These are phyloP conservation scores for Dysphania ambrosioides DNA, from an alignment of 148 eudicot species.

Conservation along the genomic window DNA sequence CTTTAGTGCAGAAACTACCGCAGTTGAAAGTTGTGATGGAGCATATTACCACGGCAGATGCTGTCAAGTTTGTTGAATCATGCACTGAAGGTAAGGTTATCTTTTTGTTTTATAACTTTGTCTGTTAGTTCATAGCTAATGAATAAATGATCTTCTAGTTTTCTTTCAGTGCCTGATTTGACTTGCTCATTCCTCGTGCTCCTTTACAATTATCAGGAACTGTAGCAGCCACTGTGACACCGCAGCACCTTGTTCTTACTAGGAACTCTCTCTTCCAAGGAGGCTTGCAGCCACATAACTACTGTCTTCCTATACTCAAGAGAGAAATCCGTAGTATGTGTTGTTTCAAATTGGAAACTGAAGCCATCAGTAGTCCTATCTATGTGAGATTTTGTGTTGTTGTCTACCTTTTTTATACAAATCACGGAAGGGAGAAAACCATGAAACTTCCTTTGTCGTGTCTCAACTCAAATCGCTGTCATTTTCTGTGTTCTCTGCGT, in stretches of 20 bases:
- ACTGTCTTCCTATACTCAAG: slow-evolving; percentile 92
- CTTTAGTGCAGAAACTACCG: slow-evolving; percentile 69
- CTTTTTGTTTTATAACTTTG: neutral
- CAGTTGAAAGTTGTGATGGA: slow-evolving; percentile 91
- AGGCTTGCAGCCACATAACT: slow-evolving; percentile 85
- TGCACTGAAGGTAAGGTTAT: slow-evolving; percentile 54
- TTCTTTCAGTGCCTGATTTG: neutral
- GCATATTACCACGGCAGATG: slow-evolving; percentile 90
- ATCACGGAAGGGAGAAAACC: neutral
- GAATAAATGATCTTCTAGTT: neutral
- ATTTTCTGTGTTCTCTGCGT: neutral
- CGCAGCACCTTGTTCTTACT: slow-evolving; percentile 82
- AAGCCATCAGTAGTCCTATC: neutral
- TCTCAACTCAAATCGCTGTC: neutral
- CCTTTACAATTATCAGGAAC: slow-evolving; percentile 39
- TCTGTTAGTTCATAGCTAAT: neutral
- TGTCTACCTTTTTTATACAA: neutral
- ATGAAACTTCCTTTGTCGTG: neutral
- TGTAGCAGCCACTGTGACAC: slow-evolving; percentile 92
- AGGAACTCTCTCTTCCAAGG: slow-evolving; percentile 92
- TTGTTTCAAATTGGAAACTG: slow-evolving; percentile 7
- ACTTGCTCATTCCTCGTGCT: neutral
- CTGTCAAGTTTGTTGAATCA: slow-evolving; percentile 76
- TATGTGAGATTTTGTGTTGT: neutral
- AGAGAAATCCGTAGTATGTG: slow-evolving; percentile 75